A percentile compares a stretch with the other conserved stretches of the same genome.
Evolutionary conservation across 2,329 filamentous ascomycete species (phyloP).

Genomic region (Claviceps pusilla): DNA sequence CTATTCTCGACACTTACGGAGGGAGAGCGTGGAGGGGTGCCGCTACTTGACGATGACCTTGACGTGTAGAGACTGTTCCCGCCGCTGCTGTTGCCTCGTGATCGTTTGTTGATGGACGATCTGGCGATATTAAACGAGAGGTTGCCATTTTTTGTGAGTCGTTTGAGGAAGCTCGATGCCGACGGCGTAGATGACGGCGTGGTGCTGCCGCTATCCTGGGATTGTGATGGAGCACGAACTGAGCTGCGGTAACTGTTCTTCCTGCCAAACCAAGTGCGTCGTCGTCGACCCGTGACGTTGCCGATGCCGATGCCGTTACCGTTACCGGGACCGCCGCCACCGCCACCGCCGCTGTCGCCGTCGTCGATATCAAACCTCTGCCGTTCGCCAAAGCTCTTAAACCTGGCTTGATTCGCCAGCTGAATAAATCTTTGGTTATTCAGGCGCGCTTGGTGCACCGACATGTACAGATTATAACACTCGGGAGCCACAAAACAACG

Average conservation of each 20-base stretch:
- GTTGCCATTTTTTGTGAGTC: constrained; percentile 56
- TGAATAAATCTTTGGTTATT: constrained; percentile 80
- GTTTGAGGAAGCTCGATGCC: constrained; percentile 65
- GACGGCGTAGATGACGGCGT: constrained; percentile 45
- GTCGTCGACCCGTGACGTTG: constrained; percentile 17
- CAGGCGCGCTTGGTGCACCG: constrained; percentile 78
- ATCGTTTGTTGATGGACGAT: constrained; percentile 52
- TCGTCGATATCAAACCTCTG: constrained; percentile 31
- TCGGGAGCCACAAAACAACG: constrained; percentile 63
- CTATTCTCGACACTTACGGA: constrained; percentile 40
- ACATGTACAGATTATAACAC: constrained; percentile 66
- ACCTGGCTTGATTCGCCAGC: constrained; percentile 51
- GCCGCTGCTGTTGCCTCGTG: constrained; percentile 32
- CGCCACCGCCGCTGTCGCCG: constrained; percentile 23
- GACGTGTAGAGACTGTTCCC: constrained; percentile 48
- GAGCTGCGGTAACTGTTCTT: constrained; percentile 52
- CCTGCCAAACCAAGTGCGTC: constrained; percentile 44
- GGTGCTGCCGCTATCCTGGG: constrained; percentile 60
- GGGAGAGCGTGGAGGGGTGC: constrained; percentile 38
- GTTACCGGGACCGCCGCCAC: neutral
- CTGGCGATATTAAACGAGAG: constrained; percentile 67
- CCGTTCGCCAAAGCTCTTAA: constrained; percentile 53
- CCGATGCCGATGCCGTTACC: neutral
- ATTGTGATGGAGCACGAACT: constrained; percentile 46
- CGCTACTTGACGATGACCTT: constrained; percentile 36